Percentiles rank a stretch among this genome's conserved stretches.
Evolutionary conservation across 1,139 yeast species (phyloP).

Genomic region (Nakaseomyces bracarensis): DNA sequence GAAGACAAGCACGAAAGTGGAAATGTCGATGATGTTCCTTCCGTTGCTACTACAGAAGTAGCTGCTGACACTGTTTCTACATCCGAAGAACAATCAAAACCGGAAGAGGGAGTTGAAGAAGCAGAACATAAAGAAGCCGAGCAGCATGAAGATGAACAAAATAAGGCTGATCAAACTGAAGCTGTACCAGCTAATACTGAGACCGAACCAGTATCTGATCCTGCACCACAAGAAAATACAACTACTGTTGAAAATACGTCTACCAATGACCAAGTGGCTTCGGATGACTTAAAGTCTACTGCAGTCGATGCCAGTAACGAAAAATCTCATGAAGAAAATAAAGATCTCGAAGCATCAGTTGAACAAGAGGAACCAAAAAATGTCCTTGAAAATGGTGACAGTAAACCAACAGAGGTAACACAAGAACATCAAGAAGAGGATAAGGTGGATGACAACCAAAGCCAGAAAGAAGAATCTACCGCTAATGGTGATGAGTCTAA

Average conservation of each 20-base stretch:
- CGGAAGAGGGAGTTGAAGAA: constrained; percentile 10
- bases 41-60: constrained; percentile 9
- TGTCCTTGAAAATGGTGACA: background rate
- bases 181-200: constrained; percentile 9
- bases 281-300: background rate
- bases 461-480: background rate
- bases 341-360: constrained; percentile 5
- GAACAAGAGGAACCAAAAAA: background rate
- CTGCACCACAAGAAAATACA: background rate
- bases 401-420: background rate
- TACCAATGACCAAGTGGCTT: background rate
- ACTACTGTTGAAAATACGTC: background rate
- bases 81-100: constrained; percentile 9
- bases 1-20: constrained; percentile 5
- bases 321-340: background rate
- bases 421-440: background rate
- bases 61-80: constrained; percentile 9
- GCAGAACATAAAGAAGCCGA: constrained; percentile 7
- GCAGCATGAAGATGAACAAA: constrained; percentile 7
- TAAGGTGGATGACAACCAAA: background rate
- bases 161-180: constrained; percentile 3
- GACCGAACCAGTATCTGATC: constrained; percentile 9
- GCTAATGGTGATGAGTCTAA: constrained; percentile 6
- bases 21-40: constrained; percentile 7
- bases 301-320: background rate